These are phyloP conservation scores for Saccharomyces hybrid DNA, from an alignment of 1,139 yeast genomes.

Conservation along the genomic window DNA sequence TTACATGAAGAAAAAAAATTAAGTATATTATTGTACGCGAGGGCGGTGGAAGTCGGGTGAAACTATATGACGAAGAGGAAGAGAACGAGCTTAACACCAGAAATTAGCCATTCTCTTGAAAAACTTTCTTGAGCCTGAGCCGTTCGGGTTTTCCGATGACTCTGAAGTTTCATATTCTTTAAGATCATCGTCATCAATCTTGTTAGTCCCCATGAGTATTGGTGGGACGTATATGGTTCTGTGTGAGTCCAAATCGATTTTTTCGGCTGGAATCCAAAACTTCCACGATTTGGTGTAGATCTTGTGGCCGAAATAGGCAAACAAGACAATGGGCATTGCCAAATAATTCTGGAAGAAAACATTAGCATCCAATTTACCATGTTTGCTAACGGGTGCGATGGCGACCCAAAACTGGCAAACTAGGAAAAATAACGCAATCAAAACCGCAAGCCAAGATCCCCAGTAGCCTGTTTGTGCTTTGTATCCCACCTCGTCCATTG, in stretches of 20 bases:
- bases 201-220: background rate
- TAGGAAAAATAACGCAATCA: constrained; percentile 51
- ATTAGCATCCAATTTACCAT: constrained; percentile 40
- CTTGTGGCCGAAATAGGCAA: constrained; percentile 45
- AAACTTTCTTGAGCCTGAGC: background rate
- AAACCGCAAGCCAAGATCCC: constrained; percentile 63
- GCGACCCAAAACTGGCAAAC: constrained; percentile 75
- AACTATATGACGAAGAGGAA: background rate
- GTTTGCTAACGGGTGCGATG: constrained; percentile 50
- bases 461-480: constrained; percentile 54
- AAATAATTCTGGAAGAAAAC: constrained; percentile 47
- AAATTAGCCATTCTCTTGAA: background rate
- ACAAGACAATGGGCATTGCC: constrained; percentile 46
- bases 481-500: constrained; percentile 55
- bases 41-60: background rate
- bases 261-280: constrained; percentile 36
- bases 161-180: background rate
- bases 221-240: constrained; percentile 49
- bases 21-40: background rate
- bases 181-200: background rate
- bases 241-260: constrained; percentile 48
- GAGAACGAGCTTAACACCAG: background rate
- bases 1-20: background rate
- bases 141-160: background rate
- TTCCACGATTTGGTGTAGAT: constrained; percentile 39